Percentiles rank a stretch among this genome's conserved stretches.
phyloP scores from a whole-genome alignment of 495 filamentous ascomycete species.

The Glarea lozoyensis region DNA sequence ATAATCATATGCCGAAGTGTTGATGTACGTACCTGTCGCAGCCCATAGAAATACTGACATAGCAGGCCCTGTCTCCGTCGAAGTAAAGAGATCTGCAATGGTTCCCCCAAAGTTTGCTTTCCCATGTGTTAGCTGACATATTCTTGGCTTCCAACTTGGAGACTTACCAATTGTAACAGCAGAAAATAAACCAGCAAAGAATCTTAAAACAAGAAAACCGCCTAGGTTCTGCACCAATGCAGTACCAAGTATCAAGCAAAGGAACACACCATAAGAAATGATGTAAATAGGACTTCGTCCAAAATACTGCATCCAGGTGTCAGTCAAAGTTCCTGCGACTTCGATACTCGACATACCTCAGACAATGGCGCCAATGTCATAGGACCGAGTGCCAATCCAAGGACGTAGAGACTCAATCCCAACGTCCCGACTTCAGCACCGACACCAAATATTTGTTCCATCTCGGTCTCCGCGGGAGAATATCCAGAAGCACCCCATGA shows the following conservation, averaged over 20 bases:
- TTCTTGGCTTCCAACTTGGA: not conserved
- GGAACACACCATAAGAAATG: slow-evolving; percentile 21
- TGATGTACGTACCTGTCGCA: not conserved
- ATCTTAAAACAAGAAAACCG: slow-evolving; percentile 21
- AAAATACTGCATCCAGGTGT: no score
- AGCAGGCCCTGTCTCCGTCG: not conserved
- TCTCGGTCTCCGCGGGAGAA: slow-evolving; percentile 28
- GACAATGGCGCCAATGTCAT: slow-evolving; percentile 5
- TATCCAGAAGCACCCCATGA: slow-evolving; percentile 36
- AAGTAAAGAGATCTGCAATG: slow-evolving; percentile 8
- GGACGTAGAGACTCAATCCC: slow-evolving; percentile 20
- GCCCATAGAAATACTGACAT: slow-evolving; percentile 9
- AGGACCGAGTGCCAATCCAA: slow-evolving; percentile 14
- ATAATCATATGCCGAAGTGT: not conserved
- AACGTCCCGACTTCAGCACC: not conserved
- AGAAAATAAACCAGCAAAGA: slow-evolving; percentile 21
- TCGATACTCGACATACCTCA: no score
- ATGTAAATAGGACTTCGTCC: slow-evolving; percentile 27
- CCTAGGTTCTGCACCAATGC: slow-evolving; percentile 20
- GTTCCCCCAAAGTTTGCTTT: slow-evolving; percentile 7
- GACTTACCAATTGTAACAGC: slow-evolving; percentile 21
- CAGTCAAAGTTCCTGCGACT: no score
- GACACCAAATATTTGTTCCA: slow-evolving; percentile 24
- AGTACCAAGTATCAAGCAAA: slow-evolving; percentile 22
- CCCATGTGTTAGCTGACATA: not conserved